These are phyloP conservation scores for Coprinopsis cinerea DNA, from an alignment of 768 basidiomycete genomes.

Conservation along the genomic window DNA sequence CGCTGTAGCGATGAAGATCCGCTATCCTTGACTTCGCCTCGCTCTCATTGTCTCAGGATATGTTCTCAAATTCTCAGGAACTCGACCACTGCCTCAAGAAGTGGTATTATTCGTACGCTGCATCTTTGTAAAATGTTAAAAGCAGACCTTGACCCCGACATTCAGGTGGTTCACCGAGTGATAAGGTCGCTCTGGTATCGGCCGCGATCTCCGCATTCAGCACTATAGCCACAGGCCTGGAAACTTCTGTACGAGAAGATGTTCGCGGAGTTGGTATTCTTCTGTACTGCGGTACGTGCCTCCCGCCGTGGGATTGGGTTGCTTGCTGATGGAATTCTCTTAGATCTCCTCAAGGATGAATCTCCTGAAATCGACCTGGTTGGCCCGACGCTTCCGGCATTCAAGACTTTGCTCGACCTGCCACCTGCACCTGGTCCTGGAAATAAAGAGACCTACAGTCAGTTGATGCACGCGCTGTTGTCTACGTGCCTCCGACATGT, in stretches of 20 bases:
- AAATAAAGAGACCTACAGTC: conserved; percentile 47
- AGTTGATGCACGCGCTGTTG: conserved; percentile 72
- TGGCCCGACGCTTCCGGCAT: conserved; percentile 70
- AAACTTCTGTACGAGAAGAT: conserved; percentile 59
- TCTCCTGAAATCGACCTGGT: conserved; percentile 71
- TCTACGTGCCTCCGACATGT: conserved; percentile 81
- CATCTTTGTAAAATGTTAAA: neutral
- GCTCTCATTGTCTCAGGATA: conserved; percentile 73
- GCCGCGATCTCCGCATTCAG: conserved; percentile 58
- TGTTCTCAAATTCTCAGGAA: conserved; percentile 78
- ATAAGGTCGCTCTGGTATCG: conserved; percentile 60
- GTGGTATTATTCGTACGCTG: conserved; percentile 45
- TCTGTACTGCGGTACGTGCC: conserved; percentile 63
- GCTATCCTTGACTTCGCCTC: conserved; percentile 38
- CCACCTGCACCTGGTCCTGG: conserved; percentile 34
- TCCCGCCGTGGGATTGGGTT: neutral
- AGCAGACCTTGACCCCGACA: neutral
- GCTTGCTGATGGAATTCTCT: neutral
- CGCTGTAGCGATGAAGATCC: conserved; percentile 25
- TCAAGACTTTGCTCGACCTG: conserved; percentile 69
- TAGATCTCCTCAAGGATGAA: conserved; percentile 85
- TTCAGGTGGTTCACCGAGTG: conserved; percentile 46
- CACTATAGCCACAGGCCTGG: conserved; percentile 52
- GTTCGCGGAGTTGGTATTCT: conserved; percentile 73
- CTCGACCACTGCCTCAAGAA: conserved; percentile 51